Evolutionary conservation across 2,329 filamentous ascomycete genomes (phyloP), one percentile per base, ranked within the genome.

Genomic region (Colletotrichum coccodes): DNA sequence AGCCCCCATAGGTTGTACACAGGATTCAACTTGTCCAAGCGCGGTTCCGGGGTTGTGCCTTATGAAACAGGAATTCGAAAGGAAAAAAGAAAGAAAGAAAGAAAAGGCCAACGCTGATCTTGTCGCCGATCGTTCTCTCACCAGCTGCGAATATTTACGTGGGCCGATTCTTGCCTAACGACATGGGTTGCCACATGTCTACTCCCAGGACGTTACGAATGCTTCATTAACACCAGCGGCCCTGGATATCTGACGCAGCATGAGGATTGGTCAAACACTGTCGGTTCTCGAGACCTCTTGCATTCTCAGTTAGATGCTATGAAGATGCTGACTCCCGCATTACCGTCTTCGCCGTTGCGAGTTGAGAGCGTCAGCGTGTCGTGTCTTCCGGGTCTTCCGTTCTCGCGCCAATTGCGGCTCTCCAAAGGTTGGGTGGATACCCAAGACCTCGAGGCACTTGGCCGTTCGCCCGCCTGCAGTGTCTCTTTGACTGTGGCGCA

Each of bases 91-190:
- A 14, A 46, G 1, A 40, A 49, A 44, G 11, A 8, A 44, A 11
- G 44, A 40, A 38, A 60, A 16, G 4, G 12, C n/a, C 11, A 36
- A 28, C 14, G 50, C 59, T 57, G 59, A 63, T 63, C 64, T 42
- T 36, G 21, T 18, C 12, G 64, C 21, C 58, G 64, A 67, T 67
- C 58, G 21, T 40, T 34, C 34, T 34, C 36, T 21, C 54, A 32
- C 9, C 49, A 11, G 18, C 30, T 56, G 60, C 60, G n/a, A n/a
- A n/a, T n/a, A 44, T 64, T 34, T n/a, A 30, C 21, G 30, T 42
- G 53, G 46, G 54, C 18, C 32, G 40, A 26, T 21, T 56, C 46
- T 49, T 36, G 21, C 42, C 32, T 7, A 49, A 49, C 44, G 30
- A 8, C 30, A 23, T 59, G 42, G 34, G 9, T 40, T n/a, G n/a